These are phyloP conservation scores for Ascomycota sp. DNA, from an alignment of 2,329 filamentous ascomycete species.

Conservation along the genomic window DNA sequence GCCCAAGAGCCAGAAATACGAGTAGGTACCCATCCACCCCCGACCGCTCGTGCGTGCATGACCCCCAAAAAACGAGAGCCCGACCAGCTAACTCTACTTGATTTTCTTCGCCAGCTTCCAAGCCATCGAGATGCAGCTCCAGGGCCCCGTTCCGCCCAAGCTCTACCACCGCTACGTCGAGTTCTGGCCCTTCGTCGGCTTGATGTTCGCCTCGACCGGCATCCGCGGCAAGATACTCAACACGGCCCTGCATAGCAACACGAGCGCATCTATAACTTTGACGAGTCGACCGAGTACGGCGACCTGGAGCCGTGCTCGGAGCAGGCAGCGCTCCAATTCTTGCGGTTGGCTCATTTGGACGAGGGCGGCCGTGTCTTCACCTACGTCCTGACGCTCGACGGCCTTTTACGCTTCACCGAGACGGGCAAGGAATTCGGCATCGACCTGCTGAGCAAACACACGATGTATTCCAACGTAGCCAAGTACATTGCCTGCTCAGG, in stretches of 20 bases:
- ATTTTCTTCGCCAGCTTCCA: slow-evolving; percentile 46
- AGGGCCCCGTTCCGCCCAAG: slow-evolving; percentile 57
- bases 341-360: slow-evolving; percentile 73
- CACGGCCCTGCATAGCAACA: slow-evolving; percentile 76
- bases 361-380: slow-evolving; percentile 76
- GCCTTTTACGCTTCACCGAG: slow-evolving; percentile 76
- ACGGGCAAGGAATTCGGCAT: slow-evolving; percentile 92
- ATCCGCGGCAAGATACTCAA: slow-evolving; percentile 64
- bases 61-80: too few relatives aligned
- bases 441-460: slow-evolving; percentile 83
- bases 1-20: slow-evolving; percentile 45
- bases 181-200: slow-evolving; percentile 74
- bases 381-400: slow-evolving; percentile 77
- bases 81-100: too few relatives aligned
- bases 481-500: slow-evolving; percentile 83
- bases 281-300: slow-evolving; percentile 54
- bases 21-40: slow-evolving; percentile 25
- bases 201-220: slow-evolving; percentile 67
- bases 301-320: slow-evolving; percentile 43
- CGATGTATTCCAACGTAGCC: slow-evolving; percentile 86
- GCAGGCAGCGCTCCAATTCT: slow-evolving; percentile 58
- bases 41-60: background rate
- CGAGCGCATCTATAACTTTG: slow-evolving; percentile 72
- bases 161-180: slow-evolving; percentile 88
- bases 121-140: slow-evolving; percentile 75